These are phyloP conservation scores for Lichtheimia hyalospora DNA, from an alignment of 371 early-diverging fungal genomes.

Conservation along the genomic window DNA sequence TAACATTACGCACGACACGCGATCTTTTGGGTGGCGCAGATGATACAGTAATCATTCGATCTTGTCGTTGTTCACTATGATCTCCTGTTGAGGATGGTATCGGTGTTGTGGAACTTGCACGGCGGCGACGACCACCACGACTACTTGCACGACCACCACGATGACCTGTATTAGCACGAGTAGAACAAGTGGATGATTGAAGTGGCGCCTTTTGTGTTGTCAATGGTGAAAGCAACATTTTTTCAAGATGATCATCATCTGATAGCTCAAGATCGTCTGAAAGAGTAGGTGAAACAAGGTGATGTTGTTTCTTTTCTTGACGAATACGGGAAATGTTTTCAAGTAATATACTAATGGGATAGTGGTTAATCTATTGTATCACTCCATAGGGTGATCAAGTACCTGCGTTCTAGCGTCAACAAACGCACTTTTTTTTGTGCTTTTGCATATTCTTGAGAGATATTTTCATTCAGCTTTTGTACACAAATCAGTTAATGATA, in stretches of 20 bases:
- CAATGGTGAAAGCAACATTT: not conserved
- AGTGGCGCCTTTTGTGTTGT: not conserved
- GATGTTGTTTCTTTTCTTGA: too few relatives aligned
- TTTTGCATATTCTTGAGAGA: constrained; percentile 40
- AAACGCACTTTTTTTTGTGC: constrained; percentile 42
- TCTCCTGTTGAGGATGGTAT: not conserved
- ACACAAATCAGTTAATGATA: not conserved
- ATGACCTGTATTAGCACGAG: too few relatives aligned
- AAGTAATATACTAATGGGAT: constrained; percentile 31
- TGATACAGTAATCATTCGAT: constrained; percentile 27
- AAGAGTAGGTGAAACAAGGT: too few relatives aligned
- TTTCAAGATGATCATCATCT: not conserved
- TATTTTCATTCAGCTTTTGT: constrained; percentile 46
- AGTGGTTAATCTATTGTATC: not conserved
- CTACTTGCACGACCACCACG: too few relatives aligned
- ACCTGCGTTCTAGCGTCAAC: constrained; percentile 56
- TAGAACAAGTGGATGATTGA: too few relatives aligned
- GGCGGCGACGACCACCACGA: not conserved
- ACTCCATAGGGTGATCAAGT: constrained; percentile 6
- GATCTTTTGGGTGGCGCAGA: constrained; percentile 52
- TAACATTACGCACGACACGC: constrained; percentile 25
- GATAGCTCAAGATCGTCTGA: too few relatives aligned
- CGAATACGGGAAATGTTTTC: constrained; percentile 41
- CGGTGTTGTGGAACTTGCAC: not conserved
- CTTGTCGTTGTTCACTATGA: not conserved